Percentiles rank a stretch among this genome's conserved stretches.
These are phyloP conservation scores for Exobasidium rhododendri DNA, from an alignment of 1,284 basidiomycete species.

Conservation along the genomic window DNA sequence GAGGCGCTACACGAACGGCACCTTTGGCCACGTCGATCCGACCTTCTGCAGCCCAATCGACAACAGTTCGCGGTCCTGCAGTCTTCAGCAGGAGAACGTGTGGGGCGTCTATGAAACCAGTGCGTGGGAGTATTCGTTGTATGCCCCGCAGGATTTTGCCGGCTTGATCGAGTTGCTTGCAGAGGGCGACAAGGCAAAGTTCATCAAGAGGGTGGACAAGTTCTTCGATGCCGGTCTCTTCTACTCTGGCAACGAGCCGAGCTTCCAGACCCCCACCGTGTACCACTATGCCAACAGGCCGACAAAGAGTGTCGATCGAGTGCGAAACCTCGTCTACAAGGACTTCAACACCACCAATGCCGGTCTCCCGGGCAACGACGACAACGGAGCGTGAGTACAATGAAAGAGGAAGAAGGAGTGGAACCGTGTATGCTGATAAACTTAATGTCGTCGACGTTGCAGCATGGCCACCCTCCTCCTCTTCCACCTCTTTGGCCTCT, in stretches of 20 bases:
- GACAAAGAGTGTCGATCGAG: constrained; percentile 27
- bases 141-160: constrained; percentile 37
- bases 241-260: constrained; percentile 43
- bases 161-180: constrained; percentile 37
- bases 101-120: constrained; percentile 38
- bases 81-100: constrained; percentile 37
- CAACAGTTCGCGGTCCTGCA: constrained; percentile 28
- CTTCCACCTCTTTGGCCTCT: constrained; percentile 63
- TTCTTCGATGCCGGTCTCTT: constrained; percentile 40
- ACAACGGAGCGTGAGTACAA: constrained; percentile 66
- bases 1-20: constrained; percentile 33
- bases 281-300: constrained; percentile 32
- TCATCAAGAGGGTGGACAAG: constrained; percentile 37
- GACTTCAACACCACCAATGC: constrained; percentile 34
- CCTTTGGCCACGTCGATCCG: constrained; percentile 31
- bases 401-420: too few species aligned
- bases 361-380: constrained; percentile 59
- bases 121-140: constrained; percentile 44
- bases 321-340: constrained; percentile 28
- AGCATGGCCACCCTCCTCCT: constrained; percentile 68
- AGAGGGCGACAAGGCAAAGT: constrained; percentile 25
- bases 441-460: too few species aligned
- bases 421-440: too few species aligned
- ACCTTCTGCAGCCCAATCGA: constrained; percentile 39
- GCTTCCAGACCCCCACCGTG: constrained; percentile 31